These are phyloP conservation scores for Podaxis pistillaris DNA, from an alignment of 768 basidiomycete species.

Conservation along the genomic window DNA sequence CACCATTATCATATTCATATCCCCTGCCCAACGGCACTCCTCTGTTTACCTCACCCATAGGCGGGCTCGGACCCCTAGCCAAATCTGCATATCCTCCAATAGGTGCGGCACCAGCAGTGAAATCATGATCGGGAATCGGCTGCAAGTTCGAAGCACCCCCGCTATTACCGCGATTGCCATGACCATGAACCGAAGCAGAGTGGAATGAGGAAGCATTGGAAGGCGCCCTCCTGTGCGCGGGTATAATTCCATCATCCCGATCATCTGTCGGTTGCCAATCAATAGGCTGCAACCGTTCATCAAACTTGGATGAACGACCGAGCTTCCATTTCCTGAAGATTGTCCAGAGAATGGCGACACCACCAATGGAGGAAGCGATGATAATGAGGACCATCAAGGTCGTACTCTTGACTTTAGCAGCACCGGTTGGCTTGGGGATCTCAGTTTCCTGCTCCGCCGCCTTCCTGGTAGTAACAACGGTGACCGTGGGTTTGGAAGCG, in stretches of 20 bases:
- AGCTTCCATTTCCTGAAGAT: conserved; percentile 93
- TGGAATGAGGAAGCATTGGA: conserved; percentile 73
- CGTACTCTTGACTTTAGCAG: conserved; percentile 33
- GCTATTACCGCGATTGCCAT: conserved; percentile 18
- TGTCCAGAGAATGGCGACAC: conserved; percentile 77
- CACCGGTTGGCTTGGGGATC: conserved; percentile 26
- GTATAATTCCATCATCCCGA: conserved; percentile 45
- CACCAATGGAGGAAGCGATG: conserved; percentile 67
- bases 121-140: conserved; percentile 68
- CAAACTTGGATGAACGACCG: conserved; percentile 75
- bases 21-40: conserved; percentile 3
- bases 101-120: conserved; percentile 62
- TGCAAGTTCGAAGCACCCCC: conserved; percentile 13
- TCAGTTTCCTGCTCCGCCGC: conserved; percentile 28
- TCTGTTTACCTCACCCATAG: conserved; percentile 37
- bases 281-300: conserved; percentile 83
- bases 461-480: conserved; percentile 28
- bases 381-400: conserved; percentile 66
- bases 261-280: conserved; percentile 76
- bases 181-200: conserved; percentile 44
- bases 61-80: conserved; percentile 71
- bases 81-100: conserved; percentile 84
- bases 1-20: conserved; percentile 48
- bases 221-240: conserved; percentile 47
- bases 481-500: conserved; percentile 17